These are phyloP conservation scores for Capsella rubella DNA, from an alignment of 441 rosid genomes.

Conservation along the genomic window DNA sequence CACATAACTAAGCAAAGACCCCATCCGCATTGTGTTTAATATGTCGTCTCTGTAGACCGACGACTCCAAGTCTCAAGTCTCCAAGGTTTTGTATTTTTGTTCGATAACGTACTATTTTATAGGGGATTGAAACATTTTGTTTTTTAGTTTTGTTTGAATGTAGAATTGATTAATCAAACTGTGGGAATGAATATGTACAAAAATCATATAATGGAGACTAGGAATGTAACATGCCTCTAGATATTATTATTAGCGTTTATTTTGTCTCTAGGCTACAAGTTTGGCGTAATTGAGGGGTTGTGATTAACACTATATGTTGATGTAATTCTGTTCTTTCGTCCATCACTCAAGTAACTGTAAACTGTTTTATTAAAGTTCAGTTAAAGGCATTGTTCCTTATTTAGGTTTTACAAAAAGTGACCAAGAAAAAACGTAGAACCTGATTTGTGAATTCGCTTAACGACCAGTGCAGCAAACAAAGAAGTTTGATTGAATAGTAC, in stretches of 20 bases:
- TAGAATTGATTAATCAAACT: too few relatives aligned
- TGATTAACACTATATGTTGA: background rate
- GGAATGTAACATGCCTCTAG: background rate
- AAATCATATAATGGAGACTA: too few relatives aligned
- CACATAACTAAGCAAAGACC: background rate
- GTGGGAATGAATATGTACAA: too few relatives aligned
- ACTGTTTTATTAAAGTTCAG: background rate
- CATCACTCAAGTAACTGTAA: too few relatives aligned
- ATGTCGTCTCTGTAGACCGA: background rate
- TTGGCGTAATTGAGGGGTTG: background rate
- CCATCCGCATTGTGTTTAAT: background rate
- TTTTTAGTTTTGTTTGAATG: too few relatives aligned
- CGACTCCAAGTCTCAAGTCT: background rate
- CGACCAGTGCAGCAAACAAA: background rate
- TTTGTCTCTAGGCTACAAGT: background rate
- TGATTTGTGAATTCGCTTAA: background rate
- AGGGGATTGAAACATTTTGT: background rate
- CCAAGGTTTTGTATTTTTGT: background rate
- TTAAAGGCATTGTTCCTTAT: background rate
- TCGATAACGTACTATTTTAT: too few relatives aligned
- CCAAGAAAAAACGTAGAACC: background rate
- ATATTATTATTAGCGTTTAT: background rate
- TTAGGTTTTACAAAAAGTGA: background rate
- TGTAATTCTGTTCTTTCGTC: too few relatives aligned
- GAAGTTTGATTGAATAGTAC: background rate